phyloP scores from a whole-genome alignment of 352 stramenopile genomes.

The Pythium oligandrum region DNA sequence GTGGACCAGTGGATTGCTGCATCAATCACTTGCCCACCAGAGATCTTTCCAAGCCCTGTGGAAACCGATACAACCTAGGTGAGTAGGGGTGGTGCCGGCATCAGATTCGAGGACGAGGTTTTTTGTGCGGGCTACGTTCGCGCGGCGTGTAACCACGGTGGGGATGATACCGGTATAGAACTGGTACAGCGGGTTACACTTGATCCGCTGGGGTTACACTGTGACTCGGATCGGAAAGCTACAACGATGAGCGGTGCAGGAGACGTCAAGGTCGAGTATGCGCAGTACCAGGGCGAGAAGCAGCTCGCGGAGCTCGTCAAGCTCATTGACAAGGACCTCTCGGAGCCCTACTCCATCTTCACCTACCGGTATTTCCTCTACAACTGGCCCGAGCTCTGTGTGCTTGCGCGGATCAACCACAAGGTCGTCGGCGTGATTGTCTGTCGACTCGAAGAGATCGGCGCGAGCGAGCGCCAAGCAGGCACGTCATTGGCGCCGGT shows the following conservation, averaged over 20 bases:
- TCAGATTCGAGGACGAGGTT: too few relatives aligned
- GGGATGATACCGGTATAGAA: too few relatives aligned
- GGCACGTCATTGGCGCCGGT: not conserved
- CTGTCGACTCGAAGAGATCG: conserved; percentile 86
- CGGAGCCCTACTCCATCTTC: conserved; percentile 95
- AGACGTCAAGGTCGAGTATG: conserved; percentile 43
- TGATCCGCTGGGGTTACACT: too few relatives aligned
- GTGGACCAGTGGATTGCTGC: too few relatives aligned
- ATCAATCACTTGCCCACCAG: too few relatives aligned
- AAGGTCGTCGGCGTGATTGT: conserved; percentile 91
- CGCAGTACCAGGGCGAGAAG: conserved; percentile 82
- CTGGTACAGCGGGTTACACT: too few relatives aligned
- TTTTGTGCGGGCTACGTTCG: too few relatives aligned
- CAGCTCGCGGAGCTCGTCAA: conserved; percentile 90
- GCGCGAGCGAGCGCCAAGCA: conserved; percentile 34
- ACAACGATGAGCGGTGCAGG: conserved; percentile 3
- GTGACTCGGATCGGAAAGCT: too few relatives aligned
- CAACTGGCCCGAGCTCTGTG: conserved; percentile 92
- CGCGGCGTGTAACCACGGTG: too few relatives aligned
- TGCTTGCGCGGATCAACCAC: conserved; percentile 80
- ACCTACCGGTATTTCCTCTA: conserved; percentile 97
- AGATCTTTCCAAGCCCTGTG: too few relatives aligned
- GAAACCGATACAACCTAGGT: too few relatives aligned
- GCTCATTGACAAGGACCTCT: conserved; percentile 93
- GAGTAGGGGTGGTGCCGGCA: too few relatives aligned